These are phyloP conservation scores for Stagonosporopsis rhizophila DNA, from an alignment of 2,329 filamentous ascomycete genomes.

Conservation along the genomic window DNA sequence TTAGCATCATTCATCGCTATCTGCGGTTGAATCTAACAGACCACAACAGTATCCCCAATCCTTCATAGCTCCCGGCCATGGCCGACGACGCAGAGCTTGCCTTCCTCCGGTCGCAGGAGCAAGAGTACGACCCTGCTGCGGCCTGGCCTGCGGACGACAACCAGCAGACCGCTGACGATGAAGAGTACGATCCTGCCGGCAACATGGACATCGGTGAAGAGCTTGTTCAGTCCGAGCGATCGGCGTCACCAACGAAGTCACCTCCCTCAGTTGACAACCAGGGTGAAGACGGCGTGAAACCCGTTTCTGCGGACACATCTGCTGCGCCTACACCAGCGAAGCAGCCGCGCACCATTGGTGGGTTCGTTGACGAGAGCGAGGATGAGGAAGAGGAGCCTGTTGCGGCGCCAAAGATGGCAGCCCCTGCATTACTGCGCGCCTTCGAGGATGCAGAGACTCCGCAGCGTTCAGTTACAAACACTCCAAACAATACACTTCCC, in stretches of 20 bases:
- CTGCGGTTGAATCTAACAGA: slow-evolving; percentile 20
- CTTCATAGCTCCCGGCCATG: slow-evolving; percentile 46
- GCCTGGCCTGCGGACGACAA: slow-evolving; percentile 48
- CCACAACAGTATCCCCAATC: slow-evolving; percentile 5
- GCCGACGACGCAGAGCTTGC: slow-evolving; percentile 62
- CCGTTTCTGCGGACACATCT: slow-evolving; percentile 34
- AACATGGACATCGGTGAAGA: slow-evolving; percentile 23
- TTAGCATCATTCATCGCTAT: slow-evolving; percentile 16
- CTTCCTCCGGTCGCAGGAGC: slow-evolving; percentile 59
- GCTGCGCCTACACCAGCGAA: slow-evolving; percentile 44
- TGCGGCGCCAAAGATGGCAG: slow-evolving; percentile 58
- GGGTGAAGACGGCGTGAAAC: slow-evolving; percentile 34
- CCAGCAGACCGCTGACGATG: slow-evolving; percentile 53
- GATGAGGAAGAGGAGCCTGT: slow-evolving; percentile 59
- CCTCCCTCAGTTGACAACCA: slow-evolving; percentile 31
- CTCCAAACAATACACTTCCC: slow-evolving; percentile 62
- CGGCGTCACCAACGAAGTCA: slow-evolving; percentile 37
- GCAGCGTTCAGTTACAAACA: slow-evolving; percentile 63
- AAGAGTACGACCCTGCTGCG: slow-evolving; percentile 51
- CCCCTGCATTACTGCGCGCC: slow-evolving; percentile 57
- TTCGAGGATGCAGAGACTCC: slow-evolving; percentile 57
- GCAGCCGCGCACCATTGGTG: slow-evolving; percentile 63
- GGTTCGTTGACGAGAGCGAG: slow-evolving; percentile 69
- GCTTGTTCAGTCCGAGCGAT: slow-evolving; percentile 30
- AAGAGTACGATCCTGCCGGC: slow-evolving; percentile 50